A percentile compares a stretch with the other conserved stretches of the same genome.
Evolutionary conservation across 139 green algal species (phyloP).

Genomic region (Zygnema cylindricum): DNA sequence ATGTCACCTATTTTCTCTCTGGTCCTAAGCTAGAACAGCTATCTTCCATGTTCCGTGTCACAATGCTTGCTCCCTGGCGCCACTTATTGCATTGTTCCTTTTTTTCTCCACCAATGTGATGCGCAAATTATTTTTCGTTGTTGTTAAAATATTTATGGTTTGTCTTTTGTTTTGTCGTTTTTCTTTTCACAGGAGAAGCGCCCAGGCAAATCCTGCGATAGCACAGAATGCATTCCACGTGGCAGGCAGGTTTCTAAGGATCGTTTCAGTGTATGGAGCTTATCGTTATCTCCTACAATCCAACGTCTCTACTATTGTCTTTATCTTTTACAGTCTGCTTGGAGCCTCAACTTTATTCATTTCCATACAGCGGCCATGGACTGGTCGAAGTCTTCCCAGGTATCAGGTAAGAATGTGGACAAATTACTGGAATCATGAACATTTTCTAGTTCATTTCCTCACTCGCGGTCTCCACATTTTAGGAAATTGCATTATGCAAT

Average conservation of each 20-base stretch:
- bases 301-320: slow-evolving; percentile 20
- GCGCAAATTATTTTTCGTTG: too few species aligned
- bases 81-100: too few species aligned
- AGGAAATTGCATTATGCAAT: neutral
- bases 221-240: slow-evolving; percentile 43
- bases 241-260: slow-evolving; percentile 24
- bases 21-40: too few species aligned
- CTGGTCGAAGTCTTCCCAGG: slow-evolving; percentile 15
- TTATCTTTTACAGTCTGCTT: slow-evolving; percentile 40
- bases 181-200: neutral
- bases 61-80: too few species aligned
- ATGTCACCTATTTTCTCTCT: too few species aligned
- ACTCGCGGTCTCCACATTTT: neutral
- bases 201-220: neutral
- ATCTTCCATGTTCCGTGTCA: too few species aligned
- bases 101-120: too few species aligned
- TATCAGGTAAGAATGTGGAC: slow-evolving; percentile 26
- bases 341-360: slow-evolving; percentile 38
- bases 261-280: slow-evolving; percentile 49
- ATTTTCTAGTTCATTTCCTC: neutral
- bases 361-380: slow-evolving; percentile 49
- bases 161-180: too few species aligned
- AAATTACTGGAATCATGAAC: neutral
- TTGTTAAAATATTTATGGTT: too few species aligned
- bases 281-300: slow-evolving; percentile 41